Base-by-base conservation (phyloP, 2,329 filamentous ascomycete genomes). In the Aulographum hederae region DNA sequence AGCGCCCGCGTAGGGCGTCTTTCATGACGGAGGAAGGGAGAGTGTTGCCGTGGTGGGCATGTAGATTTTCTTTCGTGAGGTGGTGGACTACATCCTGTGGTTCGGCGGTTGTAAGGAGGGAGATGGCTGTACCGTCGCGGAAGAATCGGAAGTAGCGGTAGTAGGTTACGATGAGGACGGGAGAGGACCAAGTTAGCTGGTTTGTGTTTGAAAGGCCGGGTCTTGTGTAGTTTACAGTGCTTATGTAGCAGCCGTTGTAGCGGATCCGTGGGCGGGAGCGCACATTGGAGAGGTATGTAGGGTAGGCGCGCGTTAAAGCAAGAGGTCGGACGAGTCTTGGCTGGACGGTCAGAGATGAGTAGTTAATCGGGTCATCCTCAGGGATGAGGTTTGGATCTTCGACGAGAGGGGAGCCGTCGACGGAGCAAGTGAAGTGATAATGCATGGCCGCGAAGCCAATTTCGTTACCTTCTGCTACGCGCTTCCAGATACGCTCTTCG, bases 121-220 rank as follows among this genome's bases (percentile, higher is more conserved):
- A 81, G 36, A 95, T 73, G 39, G 68, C 72, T 1, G 78, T 77
- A 18, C 89, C 89, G 51, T 95, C 81, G 16, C 84, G 78, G 58
- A 89, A 89, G 59, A 98, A 89, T 32, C 89, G 79, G 3, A 98
- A 68, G 55, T 95, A 98, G 35, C 89, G 81, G 58, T 92, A 98
- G 57, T 95, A 98, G 1, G 89, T 98, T 30, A 98, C 84, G 36
- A 95, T 91, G 50, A 92, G 84, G 21, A 95, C 77, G 6, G 85
- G 85, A 16, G 69, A 76, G 44, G 61, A 63, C 81, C 85, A 93
- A 1, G 78, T 76, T 13, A 77, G 57, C 33, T 73, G 73, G 39
- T 73, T 76, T 14, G 69, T 65, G 3, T 72, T 74, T 8, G 74
- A 65, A 36, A 78, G 78, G 19, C 89, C 89, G 0, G 81, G 61